phyloP scores from a whole-genome alignment of 208 protist genomes.

The Trypanosoma rangeli region DNA sequence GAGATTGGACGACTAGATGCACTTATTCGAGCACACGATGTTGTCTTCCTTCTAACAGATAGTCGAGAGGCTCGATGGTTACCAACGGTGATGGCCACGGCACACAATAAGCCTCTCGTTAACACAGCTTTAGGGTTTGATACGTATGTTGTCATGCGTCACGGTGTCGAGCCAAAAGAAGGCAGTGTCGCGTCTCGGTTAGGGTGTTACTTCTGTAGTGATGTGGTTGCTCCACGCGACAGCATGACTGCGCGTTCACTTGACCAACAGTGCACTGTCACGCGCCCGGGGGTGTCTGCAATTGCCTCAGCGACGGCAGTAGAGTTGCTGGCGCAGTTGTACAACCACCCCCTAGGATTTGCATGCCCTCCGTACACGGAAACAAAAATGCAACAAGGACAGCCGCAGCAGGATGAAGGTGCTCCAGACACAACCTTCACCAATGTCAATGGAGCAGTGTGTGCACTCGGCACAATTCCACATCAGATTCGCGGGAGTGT shows the following conservation, averaged over 20 bases:
- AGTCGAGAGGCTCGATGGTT: slow-evolving; percentile 97
- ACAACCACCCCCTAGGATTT: slow-evolving; percentile 90
- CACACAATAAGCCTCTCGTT: slow-evolving; percentile 89
- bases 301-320: slow-evolving; percentile 94
- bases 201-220: slow-evolving; percentile 99
- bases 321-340: slow-evolving; percentile 92
- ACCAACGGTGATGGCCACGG: slow-evolving; percentile 91
- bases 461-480: slow-evolving; percentile 75
- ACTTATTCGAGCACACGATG: slow-evolving; percentile 92
- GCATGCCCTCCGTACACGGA: slow-evolving; percentile 53
- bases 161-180: slow-evolving; percentile 66
- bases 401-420: not conserved
- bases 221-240: slow-evolving; percentile 92
- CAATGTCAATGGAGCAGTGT: slow-evolving; percentile 15
- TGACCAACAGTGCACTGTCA: slow-evolving; percentile 99
- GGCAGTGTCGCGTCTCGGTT: slow-evolving; percentile 30
- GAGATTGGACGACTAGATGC: slow-evolving; percentile 66
- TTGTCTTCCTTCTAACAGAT: slow-evolving; percentile 98
- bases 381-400: not conserved
- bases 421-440: not conserved
- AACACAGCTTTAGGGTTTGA: slow-evolving; percentile 98
- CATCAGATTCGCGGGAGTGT: slow-evolving; percentile 92
- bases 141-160: slow-evolving; percentile 97
- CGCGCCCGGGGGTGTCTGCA: slow-evolving; percentile 91
- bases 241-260: slow-evolving; percentile 94